Base-by-base conservation (phyloP, 208 protist genomes). In the Leishmania tarentolae region DNA sequence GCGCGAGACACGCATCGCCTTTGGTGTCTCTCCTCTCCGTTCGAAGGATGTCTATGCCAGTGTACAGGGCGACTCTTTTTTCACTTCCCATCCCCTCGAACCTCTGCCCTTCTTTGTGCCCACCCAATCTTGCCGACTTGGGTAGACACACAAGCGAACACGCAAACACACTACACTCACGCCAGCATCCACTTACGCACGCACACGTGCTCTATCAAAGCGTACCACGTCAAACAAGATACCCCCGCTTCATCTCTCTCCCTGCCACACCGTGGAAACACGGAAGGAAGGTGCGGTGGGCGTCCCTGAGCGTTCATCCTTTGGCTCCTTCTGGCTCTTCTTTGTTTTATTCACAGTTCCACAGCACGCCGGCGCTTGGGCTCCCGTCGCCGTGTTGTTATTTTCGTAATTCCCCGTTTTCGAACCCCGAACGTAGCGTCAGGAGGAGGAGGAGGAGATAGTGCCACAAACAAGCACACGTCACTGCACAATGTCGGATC, bases 401-500 rank as follows among this genome's bases (percentile, higher is more conserved):
- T n/a, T n/a, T n/a, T n/a, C n/a, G n/a, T n/a, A n/a, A n/a, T n/a
- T n/a, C n/a, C n/a, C n/a, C n/a, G n/a, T n/a, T n/a, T 17, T 4
- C 47, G 4, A 47, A 24, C 47, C 19, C 15, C 66, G 15, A 13
- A 47, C 0, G 31, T 13, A 71, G 35, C 9, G 6, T 11, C 37
- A 28, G 40, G 35, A 5, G 37, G 47, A 44, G 19, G 66, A 71
- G 47, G 3, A 44, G 66, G 35, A 71, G 19, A n/a, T 24, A n/a
- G 31, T 0, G 2, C 9, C 8, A 6, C 4, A n/a, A 44, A 47
- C 35, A 24, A 71, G 3, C 37, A 24, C 5, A 28, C 66, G 11
- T 40, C 4, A 21, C n/a, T 42, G 3, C n/a, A 71, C 75, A n/a
- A 86, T 82, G 78, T 56, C 63, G 37, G 81, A 78, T 8, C 57